Conservation (phyloP, 116 monocot genomes). For the Posidonia oceanica region DNA sequence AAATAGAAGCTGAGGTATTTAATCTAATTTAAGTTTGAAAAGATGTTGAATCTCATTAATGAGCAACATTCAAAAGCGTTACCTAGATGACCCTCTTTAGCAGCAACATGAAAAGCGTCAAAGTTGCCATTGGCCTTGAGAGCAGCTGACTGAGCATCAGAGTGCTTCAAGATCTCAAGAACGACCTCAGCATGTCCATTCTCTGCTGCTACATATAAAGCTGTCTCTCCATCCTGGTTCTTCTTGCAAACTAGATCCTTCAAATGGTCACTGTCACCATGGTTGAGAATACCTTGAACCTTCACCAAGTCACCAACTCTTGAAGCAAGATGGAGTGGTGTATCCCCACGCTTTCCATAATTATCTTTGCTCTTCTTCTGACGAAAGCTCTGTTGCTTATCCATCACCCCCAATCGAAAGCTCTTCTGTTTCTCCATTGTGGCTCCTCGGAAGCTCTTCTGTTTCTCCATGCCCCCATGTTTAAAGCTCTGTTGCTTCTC, state of each 20-base stretch:
- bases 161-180: constrained; percentile 52
- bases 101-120: constrained; percentile 81
- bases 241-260: constrained; percentile 39
- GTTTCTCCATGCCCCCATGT: constrained; percentile 16
- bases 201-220: constrained; percentile 81
- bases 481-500: constrained; percentile 23
- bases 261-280: constrained; percentile 13
- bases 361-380: constrained; percentile 52
- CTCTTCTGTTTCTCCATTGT: constrained; percentile 54
- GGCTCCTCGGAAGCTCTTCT: constrained; percentile 40
- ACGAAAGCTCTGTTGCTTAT: constrained; percentile 21
- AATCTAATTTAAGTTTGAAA: background rate
- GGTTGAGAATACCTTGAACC: constrained; percentile 41
- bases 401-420: constrained; percentile 21
- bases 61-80: constrained; percentile 6
- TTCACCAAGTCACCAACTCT: constrained; percentile 42
- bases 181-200: constrained; percentile 69
- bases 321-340: constrained; percentile 59
- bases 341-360: constrained; percentile 66
- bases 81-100: constrained; percentile 72
- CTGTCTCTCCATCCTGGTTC: constrained; percentile 80
- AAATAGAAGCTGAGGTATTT: too few species aligned
- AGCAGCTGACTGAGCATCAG: constrained; percentile 54
- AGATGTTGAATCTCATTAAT: background rate
- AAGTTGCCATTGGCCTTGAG: constrained; percentile 69